Base-by-base conservation (phyloP, 352 stramenopile species). In the Pythium inflatum region DNA sequence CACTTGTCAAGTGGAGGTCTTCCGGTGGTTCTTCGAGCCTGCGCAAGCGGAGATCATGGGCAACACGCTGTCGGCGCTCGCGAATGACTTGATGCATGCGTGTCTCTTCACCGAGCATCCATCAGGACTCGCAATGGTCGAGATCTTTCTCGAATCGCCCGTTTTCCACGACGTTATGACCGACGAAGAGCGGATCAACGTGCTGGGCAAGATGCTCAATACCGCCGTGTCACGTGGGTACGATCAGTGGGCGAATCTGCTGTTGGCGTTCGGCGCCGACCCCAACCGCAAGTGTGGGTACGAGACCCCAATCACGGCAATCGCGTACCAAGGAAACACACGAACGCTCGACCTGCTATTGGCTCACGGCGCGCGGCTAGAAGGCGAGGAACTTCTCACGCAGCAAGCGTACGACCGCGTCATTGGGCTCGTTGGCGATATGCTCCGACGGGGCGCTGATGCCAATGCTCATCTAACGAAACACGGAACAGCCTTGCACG, bases 71-170 rank as follows among this genome's bases (percentile, higher is more conserved):
- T 11, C 9, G 11, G 40, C 24, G n/a, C 16, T 64, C n/a, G 34
- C 40, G 16, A 22, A 22, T 4, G 33, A 64, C 7, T 59, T 60
- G 24, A 27, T 28, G 13, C 24, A 22, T 9, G 48, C 50, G 5
- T 62, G 43, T 33, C 38, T 55, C 2, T 54, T 48, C 8, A 1
- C 16, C 6, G 28, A 38, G n/a, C 22, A 20, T 11, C 40, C 27
- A 5, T 18, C 56, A 4, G 33, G 27, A 3, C 27, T 55, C 16
- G 45, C 51, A 20, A 66, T 70, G 63, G 22, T 70, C 16, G 53
- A 70, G 33, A 64, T 53, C 20, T 2, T 64, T 9, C 24, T 70
- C 12, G n/a, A 53, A 18, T 64, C 53, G 13, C 54, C 25, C 16
- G 5, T 48, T 2, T 64, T 64, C 46, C 43, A 40, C 12, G 63